Percentiles rank a stretch among this genome's conserved stretches.
These are phyloP conservation scores for Stagonosporopsis tanaceti DNA, from an alignment of 2,329 filamentous ascomycete genomes.

Conservation along the genomic window DNA sequence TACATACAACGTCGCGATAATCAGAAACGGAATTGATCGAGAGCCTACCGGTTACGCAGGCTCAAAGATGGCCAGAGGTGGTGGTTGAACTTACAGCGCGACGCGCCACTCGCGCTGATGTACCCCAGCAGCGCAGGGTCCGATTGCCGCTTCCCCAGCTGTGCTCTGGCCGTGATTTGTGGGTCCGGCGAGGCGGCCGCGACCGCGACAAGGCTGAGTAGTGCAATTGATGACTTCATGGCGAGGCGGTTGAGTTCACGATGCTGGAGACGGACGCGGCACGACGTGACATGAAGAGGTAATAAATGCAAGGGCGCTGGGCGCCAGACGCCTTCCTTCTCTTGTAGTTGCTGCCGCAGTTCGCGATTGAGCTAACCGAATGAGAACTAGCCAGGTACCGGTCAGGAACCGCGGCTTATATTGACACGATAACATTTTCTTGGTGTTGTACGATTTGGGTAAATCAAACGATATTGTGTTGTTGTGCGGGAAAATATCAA, in stretches of 20 bases:
- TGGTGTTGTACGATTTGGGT: not conserved
- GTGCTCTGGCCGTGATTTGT: conserved; percentile 30
- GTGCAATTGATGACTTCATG: conserved; percentile 22
- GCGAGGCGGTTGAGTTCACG: not conserved
- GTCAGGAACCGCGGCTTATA: not conserved
- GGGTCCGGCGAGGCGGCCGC: conserved; percentile 26
- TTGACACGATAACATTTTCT: not conserved
- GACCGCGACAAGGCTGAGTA: conserved; percentile 18
- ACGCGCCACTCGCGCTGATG: conserved; percentile 26
- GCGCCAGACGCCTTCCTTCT: not conserved
- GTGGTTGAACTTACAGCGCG: conserved; percentile 25
- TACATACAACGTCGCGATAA: not conserved
- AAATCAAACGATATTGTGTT: not conserved
- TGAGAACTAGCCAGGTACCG: not conserved
- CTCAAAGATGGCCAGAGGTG: not conserved
- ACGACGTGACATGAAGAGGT: not conserved
- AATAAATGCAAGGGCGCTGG: not conserved
- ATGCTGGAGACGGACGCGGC: not conserved
- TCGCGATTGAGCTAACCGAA: not conserved
- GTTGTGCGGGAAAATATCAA: not conserved
- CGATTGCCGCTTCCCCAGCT: conserved; percentile 29
- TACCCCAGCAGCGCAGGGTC: conserved; percentile 34
- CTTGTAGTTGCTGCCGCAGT: not conserved
- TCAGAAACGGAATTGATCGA: not conserved
- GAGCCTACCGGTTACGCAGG: not conserved